Evolutionary conservation across 345 rosid species (phyloP).

Genomic region (Barbarea vulgaris): DNA sequence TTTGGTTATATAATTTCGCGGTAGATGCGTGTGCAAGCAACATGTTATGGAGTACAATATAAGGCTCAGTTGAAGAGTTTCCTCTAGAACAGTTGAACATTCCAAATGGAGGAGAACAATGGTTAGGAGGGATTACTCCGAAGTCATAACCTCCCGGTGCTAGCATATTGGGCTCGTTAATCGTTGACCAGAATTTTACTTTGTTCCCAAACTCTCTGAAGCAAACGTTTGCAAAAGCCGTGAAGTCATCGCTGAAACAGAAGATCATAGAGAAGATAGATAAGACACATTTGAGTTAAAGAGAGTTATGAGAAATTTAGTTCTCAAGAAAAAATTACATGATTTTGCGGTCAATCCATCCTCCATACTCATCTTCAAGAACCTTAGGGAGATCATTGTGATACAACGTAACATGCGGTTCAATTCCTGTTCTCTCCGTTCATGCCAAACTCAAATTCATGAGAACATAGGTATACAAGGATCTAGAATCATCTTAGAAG

Average conservation of each 20-base stretch:
- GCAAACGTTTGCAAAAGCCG: constrained; percentile 56
- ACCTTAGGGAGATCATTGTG: too few species aligned
- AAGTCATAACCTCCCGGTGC: constrained; percentile 41
- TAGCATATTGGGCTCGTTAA: constrained; percentile 68
- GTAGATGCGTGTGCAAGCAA: constrained; percentile 67
- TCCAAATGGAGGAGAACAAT: constrained; percentile 44
- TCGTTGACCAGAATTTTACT: constrained; percentile 61
- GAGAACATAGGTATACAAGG: too few species aligned
- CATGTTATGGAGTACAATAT: constrained; percentile 57
- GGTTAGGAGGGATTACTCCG: constrained; percentile 42
- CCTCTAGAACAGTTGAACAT: constrained; percentile 44
- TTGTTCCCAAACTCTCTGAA: constrained; percentile 58
- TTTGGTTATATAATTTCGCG: constrained; percentile 51
- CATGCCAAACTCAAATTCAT: too few species aligned
- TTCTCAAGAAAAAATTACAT: too few species aligned
- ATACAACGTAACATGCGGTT: too few species aligned
- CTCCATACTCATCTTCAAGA: too few species aligned
- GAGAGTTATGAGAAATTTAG: too few species aligned
- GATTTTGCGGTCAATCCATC: too few species aligned
- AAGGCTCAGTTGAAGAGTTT: constrained; percentile 72
- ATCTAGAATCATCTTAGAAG: too few species aligned
- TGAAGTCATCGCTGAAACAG: constrained; percentile 61
- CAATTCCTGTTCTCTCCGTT: too few species aligned
- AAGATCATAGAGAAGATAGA: too few species aligned
- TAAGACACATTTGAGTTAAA: too few species aligned